Evolutionary conservation across 192 early-diverging fungal species (phyloP).

Genomic region (Rhizophagus clarus): DNA sequence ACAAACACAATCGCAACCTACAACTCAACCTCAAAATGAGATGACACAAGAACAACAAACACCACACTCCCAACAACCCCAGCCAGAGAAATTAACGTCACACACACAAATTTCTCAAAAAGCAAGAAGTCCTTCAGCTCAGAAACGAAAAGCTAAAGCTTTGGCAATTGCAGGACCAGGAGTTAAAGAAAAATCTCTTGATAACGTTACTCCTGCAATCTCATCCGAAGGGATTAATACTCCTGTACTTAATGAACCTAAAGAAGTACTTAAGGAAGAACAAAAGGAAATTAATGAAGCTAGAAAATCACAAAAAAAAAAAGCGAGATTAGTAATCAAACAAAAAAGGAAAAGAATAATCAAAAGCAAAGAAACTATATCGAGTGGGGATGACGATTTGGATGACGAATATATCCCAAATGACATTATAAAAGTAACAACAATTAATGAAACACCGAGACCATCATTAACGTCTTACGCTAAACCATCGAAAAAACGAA

Average conservation of each 20-base stretch:
- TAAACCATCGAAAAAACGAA: neutral
- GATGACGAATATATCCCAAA: neutral
- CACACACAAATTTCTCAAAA: neutral
- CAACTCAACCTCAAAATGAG: neutral
- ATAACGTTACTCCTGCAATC: neutral
- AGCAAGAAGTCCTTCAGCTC: neutral
- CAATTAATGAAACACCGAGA: neutral
- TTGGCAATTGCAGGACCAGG: neutral
- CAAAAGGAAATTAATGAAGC: neutral
- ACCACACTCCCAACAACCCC: neutral
- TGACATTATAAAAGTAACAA: neutral
- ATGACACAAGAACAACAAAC: neutral
- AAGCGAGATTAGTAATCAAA: neutral
- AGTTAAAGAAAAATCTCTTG: neutral
- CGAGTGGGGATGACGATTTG: neutral
- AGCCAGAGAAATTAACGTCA: neutral
- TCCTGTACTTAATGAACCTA: neutral
- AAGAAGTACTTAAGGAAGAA: neutral
- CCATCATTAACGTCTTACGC: neutral
- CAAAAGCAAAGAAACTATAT: neutral
- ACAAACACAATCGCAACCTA: neutral
- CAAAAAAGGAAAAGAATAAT: neutral
- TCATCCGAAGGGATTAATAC: neutral
- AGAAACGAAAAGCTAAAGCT: neutral
- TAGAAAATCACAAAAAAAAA: neutral